Percentiles rank a stretch among this genome's conserved stretches.
These are phyloP conservation scores for Cladosporium phlei DNA, from an alignment of 2,329 filamentous ascomycete species.

Conservation along the genomic window DNA sequence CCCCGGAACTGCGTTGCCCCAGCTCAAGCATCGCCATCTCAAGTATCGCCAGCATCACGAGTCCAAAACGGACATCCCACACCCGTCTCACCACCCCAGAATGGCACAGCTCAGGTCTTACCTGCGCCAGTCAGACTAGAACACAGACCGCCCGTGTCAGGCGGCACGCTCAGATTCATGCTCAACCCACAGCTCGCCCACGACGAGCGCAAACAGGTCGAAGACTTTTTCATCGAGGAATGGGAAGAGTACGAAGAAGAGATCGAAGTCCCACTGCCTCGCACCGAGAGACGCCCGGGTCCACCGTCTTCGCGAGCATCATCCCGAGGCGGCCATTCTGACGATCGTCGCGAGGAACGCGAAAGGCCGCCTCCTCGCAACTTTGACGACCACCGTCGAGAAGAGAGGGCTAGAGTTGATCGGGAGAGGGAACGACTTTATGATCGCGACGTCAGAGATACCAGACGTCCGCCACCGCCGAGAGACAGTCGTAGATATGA, in stretches of 20 bases:
- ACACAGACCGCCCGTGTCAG: slow-evolving; percentile 14
- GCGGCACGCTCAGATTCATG: slow-evolving; percentile 80
- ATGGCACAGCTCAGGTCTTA: slow-evolving; percentile 18
- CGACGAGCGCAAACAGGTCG: slow-evolving; percentile 64
- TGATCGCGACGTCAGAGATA: slow-evolving; percentile 14
- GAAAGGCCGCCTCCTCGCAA: slow-evolving; percentile 9
- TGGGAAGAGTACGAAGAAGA: slow-evolving; percentile 75
- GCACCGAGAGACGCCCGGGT: slow-evolving; percentile 13
- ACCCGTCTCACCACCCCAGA: slow-evolving; percentile 30
- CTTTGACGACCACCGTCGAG: slow-evolving; percentile 15
- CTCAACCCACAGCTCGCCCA: slow-evolving; percentile 73
- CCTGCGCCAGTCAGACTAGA: slow-evolving; percentile 10
- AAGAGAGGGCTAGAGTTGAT: slow-evolving; percentile 20
- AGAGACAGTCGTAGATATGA: slow-evolving; percentile 25
- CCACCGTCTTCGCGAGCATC: slow-evolving; percentile 16
- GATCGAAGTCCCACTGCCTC: slow-evolving; percentile 52
- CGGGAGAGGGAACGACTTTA: slow-evolving; percentile 23
- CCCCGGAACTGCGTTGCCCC: slow-evolving; percentile 55
- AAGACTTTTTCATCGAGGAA: slow-evolving; percentile 65
- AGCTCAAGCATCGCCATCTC: slow-evolving; percentile 1
- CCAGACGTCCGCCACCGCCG: slow-evolving; percentile 12
- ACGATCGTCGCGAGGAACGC: slow-evolving; percentile 11
- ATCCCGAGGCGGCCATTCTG: slow-evolving; percentile 5
- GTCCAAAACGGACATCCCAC: slow-evolving; percentile 31
- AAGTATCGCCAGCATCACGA: slow-evolving; percentile 2